These are phyloP conservation scores for Corynascus novoguineensis DNA, from an alignment of 495 filamentous ascomycete genomes.

Conservation along the genomic window DNA sequence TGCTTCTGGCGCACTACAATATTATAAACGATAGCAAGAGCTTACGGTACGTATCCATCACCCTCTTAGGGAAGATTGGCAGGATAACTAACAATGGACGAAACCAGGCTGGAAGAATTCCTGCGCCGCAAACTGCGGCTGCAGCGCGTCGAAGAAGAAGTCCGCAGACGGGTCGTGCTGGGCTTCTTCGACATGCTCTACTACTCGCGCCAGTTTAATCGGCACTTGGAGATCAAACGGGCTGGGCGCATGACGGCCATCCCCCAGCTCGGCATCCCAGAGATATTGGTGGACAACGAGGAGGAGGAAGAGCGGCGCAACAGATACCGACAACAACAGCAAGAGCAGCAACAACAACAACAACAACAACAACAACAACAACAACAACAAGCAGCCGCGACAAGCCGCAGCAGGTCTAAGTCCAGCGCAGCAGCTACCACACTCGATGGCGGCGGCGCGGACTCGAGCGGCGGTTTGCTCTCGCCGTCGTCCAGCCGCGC, in stretches of 20 bases:
- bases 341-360: background rate
- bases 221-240: conserved; percentile 58
- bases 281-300: conserved; percentile 78
- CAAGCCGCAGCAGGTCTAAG: conserved; percentile 13
- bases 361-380: background rate
- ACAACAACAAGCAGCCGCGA: background rate
- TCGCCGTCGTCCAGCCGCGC: conserved; percentile 33
- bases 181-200: conserved; percentile 95
- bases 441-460: background rate
- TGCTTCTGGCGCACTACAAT: conserved; percentile 98
- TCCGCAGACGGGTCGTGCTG: conserved; percentile 78
- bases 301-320: conserved; percentile 18
- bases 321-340: background rate
- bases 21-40: conserved; percentile 98
- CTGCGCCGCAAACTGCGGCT: conserved; percentile 82
- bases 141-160: conserved; percentile 93
- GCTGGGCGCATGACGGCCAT: conserved; percentile 68
- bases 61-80: too few species aligned
- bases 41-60: conserved; percentile 53
- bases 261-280: conserved; percentile 79
- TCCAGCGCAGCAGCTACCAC: conserved; percentile 1
- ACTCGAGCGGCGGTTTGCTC: conserved; percentile 22
- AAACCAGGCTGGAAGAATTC: conserved; percentile 79
- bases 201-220: conserved; percentile 79
- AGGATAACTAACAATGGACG: conserved; percentile 3